phyloP scores from a whole-genome alignment of 2,329 filamentous ascomycete genomes.

The Fusarium sublunatum region DNA sequence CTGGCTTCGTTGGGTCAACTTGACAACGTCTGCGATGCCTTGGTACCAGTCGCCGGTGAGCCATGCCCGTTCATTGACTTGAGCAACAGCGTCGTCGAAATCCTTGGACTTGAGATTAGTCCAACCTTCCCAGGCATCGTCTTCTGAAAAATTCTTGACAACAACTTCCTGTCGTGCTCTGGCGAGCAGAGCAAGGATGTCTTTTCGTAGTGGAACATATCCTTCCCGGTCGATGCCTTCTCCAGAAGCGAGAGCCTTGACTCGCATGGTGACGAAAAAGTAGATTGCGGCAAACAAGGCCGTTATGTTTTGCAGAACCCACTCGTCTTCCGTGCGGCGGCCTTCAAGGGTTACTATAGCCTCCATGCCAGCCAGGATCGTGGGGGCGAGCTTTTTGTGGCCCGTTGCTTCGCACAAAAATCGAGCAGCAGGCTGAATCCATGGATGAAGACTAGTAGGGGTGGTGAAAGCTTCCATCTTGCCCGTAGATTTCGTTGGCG shows the following conservation, averaged over 20 bases:
- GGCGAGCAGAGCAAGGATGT: slow-evolving; percentile 57
- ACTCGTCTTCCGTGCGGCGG: slow-evolving; percentile 59
- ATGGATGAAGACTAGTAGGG: slow-evolving; percentile 64
- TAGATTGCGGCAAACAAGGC: slow-evolving; percentile 70
- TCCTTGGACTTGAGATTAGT: slow-evolving; percentile 60
- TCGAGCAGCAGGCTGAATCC: slow-evolving; percentile 77
- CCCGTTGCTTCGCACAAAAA: slow-evolving; percentile 70
- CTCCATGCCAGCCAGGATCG: slow-evolving; percentile 80
- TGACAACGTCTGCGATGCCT: slow-evolving; percentile 67
- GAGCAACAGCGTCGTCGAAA: slow-evolving; percentile 70
- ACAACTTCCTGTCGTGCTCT: slow-evolving; percentile 56
- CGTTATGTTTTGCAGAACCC: slow-evolving; percentile 61
- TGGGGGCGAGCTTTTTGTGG: slow-evolving; percentile 72
- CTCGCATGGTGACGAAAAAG: slow-evolving; percentile 67
- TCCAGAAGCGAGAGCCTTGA: slow-evolving; percentile 56
- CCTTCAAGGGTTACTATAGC: slow-evolving; percentile 59
- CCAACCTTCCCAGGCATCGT: slow-evolving; percentile 67
- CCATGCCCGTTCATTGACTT: slow-evolving; percentile 68
- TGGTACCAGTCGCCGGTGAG: slow-evolving; percentile 72
- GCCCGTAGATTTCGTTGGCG: slow-evolving; percentile 58
- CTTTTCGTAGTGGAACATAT: slow-evolving; percentile 59
- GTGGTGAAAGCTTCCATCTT: slow-evolving; percentile 42
- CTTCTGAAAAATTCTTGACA: slow-evolving; percentile 55
- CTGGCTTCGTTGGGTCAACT: slow-evolving; percentile 47
- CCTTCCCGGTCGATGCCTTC: slow-evolving; percentile 55